Conservation (phyloP, 129 eudicot genomes). For the Solidago caesia region DNA sequence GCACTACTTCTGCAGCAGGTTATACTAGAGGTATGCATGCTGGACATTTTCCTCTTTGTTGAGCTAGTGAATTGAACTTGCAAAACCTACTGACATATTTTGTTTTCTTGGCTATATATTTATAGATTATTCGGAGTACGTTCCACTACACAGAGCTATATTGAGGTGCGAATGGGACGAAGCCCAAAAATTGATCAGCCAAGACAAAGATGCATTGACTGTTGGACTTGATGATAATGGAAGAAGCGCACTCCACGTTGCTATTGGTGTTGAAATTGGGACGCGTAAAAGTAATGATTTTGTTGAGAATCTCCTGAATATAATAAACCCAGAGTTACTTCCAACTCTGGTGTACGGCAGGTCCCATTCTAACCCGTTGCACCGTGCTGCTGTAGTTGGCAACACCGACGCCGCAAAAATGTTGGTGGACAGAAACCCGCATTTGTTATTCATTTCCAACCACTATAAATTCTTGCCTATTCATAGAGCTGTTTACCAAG, state of each 20-base stretch:
- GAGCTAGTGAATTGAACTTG: too few species aligned
- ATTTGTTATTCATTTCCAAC: conserved; percentile 13
- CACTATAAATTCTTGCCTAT: background rate
- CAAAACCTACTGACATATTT: too few species aligned
- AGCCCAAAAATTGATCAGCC: background rate
- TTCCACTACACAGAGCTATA: background rate
- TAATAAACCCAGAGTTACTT: background rate
- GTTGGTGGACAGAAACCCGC: conserved; percentile 30
- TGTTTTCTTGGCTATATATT: too few species aligned
- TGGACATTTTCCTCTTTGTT: too few species aligned
- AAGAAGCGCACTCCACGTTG: background rate
- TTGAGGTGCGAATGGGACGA: background rate
- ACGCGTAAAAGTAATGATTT: background rate
- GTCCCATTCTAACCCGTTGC: conserved; percentile 13
- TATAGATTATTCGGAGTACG: background rate
- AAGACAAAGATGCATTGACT: background rate
- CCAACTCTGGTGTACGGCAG: too few species aligned
- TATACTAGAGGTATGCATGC: too few species aligned
- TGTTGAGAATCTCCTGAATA: background rate
- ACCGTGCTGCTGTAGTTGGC: conserved; percentile 19
- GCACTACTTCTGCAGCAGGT: too few species aligned
- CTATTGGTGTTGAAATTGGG: too few species aligned
- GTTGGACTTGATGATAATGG: background rate
- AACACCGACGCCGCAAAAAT: conserved; percentile 28
- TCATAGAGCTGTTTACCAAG: conserved; percentile 19